Conservation (phyloP, 129 eudicot genomes). For the Chrysanthemum makinoi region DNA sequence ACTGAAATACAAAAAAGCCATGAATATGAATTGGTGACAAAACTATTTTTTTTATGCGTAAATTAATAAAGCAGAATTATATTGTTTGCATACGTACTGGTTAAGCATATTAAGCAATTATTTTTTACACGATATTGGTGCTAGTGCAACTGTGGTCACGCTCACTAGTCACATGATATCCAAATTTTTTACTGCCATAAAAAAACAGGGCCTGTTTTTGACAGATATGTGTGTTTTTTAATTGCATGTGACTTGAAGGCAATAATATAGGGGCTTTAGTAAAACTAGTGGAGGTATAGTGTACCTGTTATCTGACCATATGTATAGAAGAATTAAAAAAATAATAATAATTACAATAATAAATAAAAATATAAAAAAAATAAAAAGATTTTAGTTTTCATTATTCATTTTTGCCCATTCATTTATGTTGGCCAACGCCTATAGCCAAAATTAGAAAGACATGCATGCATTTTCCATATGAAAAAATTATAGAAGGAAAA, state of each 20-base stretch:
- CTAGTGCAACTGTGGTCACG: slow-evolving; percentile 37
- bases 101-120: slow-evolving; percentile 6
- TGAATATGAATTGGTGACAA: neutral
- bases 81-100: neutral
- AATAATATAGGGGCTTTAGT: slow-evolving; percentile 16
- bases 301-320: neutral
- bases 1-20: neutral
- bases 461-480: neutral
- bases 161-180: slow-evolving; percentile 21
- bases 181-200: slow-evolving; percentile 29
- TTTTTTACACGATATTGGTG: slow-evolving; percentile 28
- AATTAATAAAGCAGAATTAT: neutral
- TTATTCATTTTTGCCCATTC: slow-evolving; percentile 2
- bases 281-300: slow-evolving; percentile 8
- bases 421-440: neutral
- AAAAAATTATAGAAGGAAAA: neutral
- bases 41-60: neutral
- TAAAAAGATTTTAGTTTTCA: neutral
- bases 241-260: slow-evolving; percentile 44
- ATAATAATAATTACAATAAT: too few species aligned
- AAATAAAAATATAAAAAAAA: too few species aligned
- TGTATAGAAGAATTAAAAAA: neutral
- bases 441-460: neutral
- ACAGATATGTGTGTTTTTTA: slow-evolving; percentile 19
- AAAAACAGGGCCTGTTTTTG: slow-evolving; percentile 32